Evolutionary conservation across 345 rosid species (phyloP).

Genomic region (Toxicodendron radicans): DNA sequence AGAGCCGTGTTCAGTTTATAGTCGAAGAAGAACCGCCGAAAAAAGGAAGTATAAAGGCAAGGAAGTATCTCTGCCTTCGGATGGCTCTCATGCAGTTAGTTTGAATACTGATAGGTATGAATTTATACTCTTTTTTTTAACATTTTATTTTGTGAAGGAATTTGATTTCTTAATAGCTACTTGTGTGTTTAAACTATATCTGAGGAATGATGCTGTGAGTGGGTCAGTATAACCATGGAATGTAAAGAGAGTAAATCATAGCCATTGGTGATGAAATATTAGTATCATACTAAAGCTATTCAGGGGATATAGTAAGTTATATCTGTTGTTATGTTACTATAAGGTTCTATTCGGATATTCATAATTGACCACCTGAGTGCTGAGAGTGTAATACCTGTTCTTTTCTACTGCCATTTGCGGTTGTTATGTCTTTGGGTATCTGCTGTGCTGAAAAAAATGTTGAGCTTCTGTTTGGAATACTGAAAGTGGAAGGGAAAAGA

Average conservation of each 20-base stretch:
- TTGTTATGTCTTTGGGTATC: neutral
- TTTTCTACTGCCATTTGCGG: neutral
- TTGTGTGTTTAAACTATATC: neutral
- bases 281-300: neutral
- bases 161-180: neutral
- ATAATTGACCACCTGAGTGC: neutral
- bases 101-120: conserved; percentile 31
- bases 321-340: neutral
- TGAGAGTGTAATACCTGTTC: neutral
- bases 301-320: neutral
- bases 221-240: neutral
- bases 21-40: conserved; percentile 32
- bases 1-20: conserved; percentile 46
- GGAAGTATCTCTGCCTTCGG: conserved; percentile 26
- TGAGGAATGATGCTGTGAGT: neutral
- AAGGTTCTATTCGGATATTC: neutral
- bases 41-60: conserved; percentile 40
- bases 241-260: neutral
- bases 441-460: neutral
- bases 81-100: conserved; percentile 30
- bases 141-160: neutral
- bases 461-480: neutral
- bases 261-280: neutral
- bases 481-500: neutral
- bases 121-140: neutral